Conservation (phyloP, 2,329 filamentous ascomycete genomes). For the Cercospora sp. region DNA sequence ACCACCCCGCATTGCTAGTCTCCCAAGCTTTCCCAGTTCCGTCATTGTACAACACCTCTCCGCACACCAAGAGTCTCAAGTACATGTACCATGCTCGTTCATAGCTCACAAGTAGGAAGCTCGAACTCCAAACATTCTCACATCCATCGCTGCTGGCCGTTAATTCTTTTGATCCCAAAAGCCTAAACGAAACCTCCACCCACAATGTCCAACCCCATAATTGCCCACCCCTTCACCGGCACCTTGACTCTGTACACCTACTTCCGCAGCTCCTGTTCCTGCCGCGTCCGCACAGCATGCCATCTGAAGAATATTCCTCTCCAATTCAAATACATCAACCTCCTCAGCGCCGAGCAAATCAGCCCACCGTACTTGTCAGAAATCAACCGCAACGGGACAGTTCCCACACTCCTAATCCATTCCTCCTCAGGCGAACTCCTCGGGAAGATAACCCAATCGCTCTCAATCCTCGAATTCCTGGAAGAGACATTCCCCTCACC, state of each 20-base stretch:
- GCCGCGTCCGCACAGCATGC: slow-evolving; percentile 14
- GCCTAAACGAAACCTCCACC: background rate
- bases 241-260: slow-evolving; percentile 9
- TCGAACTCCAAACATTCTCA: background rate
- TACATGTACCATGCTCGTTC: background rate
- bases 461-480: slow-evolving; percentile 63
- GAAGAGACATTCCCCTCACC: slow-evolving; percentile 54
- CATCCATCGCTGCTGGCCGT: background rate
- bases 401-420: slow-evolving; percentile 6
- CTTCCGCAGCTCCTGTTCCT: slow-evolving; percentile 19
- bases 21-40: background rate
- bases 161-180: background rate
- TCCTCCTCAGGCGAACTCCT: background rate
- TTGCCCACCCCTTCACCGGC: background rate
- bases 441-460: slow-evolving; percentile 46
- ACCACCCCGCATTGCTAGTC: background rate
- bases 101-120: background rate
- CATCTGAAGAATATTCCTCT: slow-evolving; percentile 6
- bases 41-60: background rate
- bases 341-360: background rate
- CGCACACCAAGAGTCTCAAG: background rate
- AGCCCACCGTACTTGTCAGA: background rate
- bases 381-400: slow-evolving; percentile 12
- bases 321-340: background rate
- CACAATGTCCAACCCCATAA: background rate